Conservation (phyloP, 306 rosid species). For the Nissolia schottii region DNA sequence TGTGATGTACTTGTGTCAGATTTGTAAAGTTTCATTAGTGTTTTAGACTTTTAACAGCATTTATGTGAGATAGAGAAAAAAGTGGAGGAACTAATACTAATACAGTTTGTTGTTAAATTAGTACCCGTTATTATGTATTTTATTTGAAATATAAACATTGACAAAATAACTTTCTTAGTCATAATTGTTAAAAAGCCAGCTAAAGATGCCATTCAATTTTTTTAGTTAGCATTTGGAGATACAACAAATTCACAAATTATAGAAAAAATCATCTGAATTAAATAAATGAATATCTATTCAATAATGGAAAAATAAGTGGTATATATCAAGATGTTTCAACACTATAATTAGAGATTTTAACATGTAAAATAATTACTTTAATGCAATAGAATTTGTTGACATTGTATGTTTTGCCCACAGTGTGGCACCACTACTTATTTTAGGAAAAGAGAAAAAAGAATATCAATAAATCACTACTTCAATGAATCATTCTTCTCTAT, state of each 20-base stretch:
- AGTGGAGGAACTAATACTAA: not conserved
- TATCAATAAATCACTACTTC: not conserved
- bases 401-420: not conserved
- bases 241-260: not conserved
- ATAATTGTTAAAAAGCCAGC: not conserved
- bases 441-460: not conserved
- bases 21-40: constrained; percentile 31
- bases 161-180: not conserved
- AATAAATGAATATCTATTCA: too few relatives aligned
- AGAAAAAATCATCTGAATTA: not conserved
- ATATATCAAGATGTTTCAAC: not conserved
- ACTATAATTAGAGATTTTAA: not conserved
- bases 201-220: not conserved
- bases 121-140: constrained; percentile 3
- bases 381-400: not conserved
- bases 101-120: not conserved
- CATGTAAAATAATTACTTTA: not conserved
- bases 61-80: not conserved
- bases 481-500: not conserved
- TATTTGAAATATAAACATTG: not conserved
- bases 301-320: not conserved
- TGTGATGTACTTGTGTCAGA: constrained; percentile 14
- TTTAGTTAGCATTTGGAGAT: not conserved
- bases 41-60: constrained; percentile 16
- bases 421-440: constrained; percentile 3